A percentile compares a stretch with the other conserved stretches of the same genome.
Evolutionary conservation across 768 basidiomycete species (phyloP).

Genomic region (Phylloporus scabripes): DNA sequence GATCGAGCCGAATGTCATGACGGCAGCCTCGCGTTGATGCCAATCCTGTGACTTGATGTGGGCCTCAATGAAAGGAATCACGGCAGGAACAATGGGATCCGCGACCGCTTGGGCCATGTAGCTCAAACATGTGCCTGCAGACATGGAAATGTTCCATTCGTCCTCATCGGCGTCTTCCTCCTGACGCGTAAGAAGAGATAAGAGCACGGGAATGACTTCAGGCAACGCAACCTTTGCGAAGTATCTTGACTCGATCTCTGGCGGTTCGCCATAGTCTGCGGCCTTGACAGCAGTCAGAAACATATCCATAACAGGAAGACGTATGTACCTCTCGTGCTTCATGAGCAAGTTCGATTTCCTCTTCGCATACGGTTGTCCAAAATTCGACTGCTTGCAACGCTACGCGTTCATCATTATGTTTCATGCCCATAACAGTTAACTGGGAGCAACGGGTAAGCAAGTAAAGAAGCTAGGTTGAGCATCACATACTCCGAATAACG

Average conservation of each 20-base stretch:
- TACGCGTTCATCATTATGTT: constrained; percentile 83
- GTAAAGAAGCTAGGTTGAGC: constrained; percentile 4
- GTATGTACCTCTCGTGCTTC: constrained; percentile 81
- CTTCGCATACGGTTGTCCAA: constrained; percentile 99
- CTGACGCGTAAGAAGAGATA: constrained; percentile 84
- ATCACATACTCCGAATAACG: constrained; percentile 83
- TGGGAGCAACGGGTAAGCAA: constrained; percentile 31
- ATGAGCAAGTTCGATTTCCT: constrained; percentile 87
- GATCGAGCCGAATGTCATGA: constrained; percentile 98
- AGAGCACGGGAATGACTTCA: constrained; percentile 90
- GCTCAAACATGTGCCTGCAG: constrained; percentile 85
- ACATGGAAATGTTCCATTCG: constrained; percentile 99
- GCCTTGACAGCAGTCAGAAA: constrained; percentile 47
- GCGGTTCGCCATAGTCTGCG: constrained; percentile 80
- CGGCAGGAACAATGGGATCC: constrained; percentile 84
- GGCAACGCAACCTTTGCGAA: constrained; percentile 94
- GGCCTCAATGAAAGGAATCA: constrained; percentile 97
- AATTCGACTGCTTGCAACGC: constrained; percentile 97
- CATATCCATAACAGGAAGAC: neutral
- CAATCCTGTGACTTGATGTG: constrained; percentile 91
- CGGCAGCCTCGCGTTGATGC: constrained; percentile 93
- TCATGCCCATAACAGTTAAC: constrained; percentile 98
- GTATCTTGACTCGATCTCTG: constrained; percentile 79
- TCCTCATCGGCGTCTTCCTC: constrained; percentile 97
- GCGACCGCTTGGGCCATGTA: constrained; percentile 87